Base-by-base conservation (phyloP, 202 grass and related monocot species). In the Panicum virgatum region DNA sequence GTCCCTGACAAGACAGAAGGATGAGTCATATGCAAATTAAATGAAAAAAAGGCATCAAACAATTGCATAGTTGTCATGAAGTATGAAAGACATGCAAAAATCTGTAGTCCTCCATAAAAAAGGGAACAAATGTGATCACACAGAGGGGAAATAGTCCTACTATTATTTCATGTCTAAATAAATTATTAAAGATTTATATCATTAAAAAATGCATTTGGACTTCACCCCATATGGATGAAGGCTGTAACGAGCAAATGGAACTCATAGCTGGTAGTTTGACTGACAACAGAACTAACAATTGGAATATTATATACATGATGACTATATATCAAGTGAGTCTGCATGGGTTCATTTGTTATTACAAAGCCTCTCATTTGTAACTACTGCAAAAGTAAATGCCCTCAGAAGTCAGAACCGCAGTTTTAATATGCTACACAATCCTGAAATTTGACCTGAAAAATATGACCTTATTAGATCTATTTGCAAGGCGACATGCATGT, bases 1-100 rank as follows among this genome's bases (percentile, higher is more conserved):
- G 27, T 29, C 39, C 67, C 79, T 86, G 60, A 78, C 30, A 90
- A 64, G 82, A 25, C 37, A 86, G 69, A 65, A 69, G 75, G 26
- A 86, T 18, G 62, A 75, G 38, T 60, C 66, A 69, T 68, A 51
- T 34, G 60, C 29, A 58, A 27, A 20, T 83, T 66, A 73, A 48
- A 79, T 52, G 9, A 5, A 36, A 72, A n/a, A 34, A 4, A 56
- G 11, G 66, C 66, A 71, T 57, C 27, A 63, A 57, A 62, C 19
- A 56, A 39, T 29, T 76, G 64, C 16, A 65, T 57, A 23, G 22
- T 78, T 45, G 19, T 38, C 20, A 66, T 82, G 47, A 64, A 18
- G 27, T 76, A 85, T 47, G 64, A 51, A 69, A 62, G 13, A 76
- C 62, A 34, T 18, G 46, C 53, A 73, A 68, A 60, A 16, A 70